These are phyloP conservation scores for Heimioporus sp. DNA, from an alignment of 768 basidiomycete genomes.

Conservation along the genomic window DNA sequence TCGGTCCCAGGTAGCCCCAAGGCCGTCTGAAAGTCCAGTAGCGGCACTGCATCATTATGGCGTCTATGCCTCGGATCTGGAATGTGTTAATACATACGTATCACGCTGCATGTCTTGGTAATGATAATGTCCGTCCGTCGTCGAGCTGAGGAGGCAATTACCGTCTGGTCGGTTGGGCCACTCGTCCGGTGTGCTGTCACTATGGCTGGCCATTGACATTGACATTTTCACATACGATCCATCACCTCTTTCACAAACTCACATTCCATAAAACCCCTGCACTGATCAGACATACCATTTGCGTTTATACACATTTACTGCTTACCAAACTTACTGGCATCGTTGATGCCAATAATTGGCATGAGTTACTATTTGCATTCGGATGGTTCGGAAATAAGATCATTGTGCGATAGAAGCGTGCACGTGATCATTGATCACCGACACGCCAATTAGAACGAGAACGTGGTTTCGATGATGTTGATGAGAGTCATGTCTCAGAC, in stretches of 20 bases:
- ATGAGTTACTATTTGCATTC: too few species aligned
- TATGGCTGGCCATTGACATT: too few species aligned
- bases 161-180: not conserved
- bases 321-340: not conserved
- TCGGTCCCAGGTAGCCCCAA: conserved; percentile 7
- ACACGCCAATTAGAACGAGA: too few species aligned
- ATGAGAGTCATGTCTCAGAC: too few species aligned
- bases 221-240: too few species aligned
- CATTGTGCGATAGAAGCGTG: too few species aligned
- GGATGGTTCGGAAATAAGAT: too few species aligned
- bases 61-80: not conserved
- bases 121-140: conserved; percentile 8
- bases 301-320: not conserved
- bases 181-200: too few species aligned
- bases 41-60: not conserved
- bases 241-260: too few species aligned
- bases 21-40: not conserved
- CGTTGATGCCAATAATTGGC: too few species aligned
- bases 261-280: not conserved
- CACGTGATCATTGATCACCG: too few species aligned
- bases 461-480: too few species aligned
- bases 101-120: conserved; percentile 2
- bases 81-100: not conserved
- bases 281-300: conserved; percentile 12
- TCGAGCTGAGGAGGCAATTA: not conserved